Evolutionary conservation across 768 basidiomycete genomes (phyloP), one percentile per base, ranked within the genome.

Genomic region (Boletus vinaceobasis): DNA sequence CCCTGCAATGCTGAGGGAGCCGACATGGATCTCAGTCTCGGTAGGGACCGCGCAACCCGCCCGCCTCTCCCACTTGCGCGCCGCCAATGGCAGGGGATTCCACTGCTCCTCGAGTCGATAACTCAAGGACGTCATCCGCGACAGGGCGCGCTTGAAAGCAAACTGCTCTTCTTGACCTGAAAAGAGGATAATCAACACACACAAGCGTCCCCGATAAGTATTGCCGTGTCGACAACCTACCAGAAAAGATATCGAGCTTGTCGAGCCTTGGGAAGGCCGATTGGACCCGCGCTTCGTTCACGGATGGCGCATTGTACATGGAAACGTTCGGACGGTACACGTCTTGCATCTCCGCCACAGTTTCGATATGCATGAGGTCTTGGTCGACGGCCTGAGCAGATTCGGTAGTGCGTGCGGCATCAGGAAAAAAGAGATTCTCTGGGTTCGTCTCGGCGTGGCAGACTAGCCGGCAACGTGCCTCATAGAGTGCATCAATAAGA

Each of bases 321-420:
- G 78, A 72, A 19, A 85, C 72, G 65, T 84, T 84, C 5, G 84
- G 83, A 27, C 80, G 71, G 58, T 79, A 80, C 0, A 77, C 72
- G 37, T 77, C 77, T 42, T 75, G 74, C 27, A 76, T 74, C 57
- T 82, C 83, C 21, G 75, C 74, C 14, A 81, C 64, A 1, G 79
- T 75, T 60, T 85, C 83, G 6, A 79, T 78, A 51, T 77, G 65
- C 61, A 77, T 27, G 15, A 10, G 26, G 43, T n/a, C 43, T 27
- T n/a, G 26, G 26, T 7, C 27, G 15, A 43, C 43, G 9, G 17
- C 27, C 15, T 26, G 11, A 4, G 15, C 7, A 7, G 36, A 17
- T 8, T 37, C 36, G 7, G 13, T 23, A 19, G 38, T 39, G 9
- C 68, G 33, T 8, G 44, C 13, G 44, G n/a, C 43, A 43, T 43